phyloP scores from a whole-genome alignment of 2,329 filamentous ascomycete genomes.

The Verruconis gallopava region DNA sequence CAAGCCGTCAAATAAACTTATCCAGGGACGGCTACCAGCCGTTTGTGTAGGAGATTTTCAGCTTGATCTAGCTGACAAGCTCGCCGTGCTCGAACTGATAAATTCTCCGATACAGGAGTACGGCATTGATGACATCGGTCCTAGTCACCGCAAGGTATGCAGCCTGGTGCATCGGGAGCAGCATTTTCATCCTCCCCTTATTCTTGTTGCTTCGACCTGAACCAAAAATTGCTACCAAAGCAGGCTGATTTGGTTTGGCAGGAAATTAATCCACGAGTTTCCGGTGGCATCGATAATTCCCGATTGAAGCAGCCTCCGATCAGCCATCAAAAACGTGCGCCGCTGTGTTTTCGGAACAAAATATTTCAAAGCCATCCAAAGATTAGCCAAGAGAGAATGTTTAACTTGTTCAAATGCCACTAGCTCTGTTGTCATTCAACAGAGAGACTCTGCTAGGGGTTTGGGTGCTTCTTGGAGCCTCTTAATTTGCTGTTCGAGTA shows the following conservation, averaged over 20 bases:
- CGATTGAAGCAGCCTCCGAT: background rate
- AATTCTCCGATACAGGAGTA: background rate
- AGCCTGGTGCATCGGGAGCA: no score
- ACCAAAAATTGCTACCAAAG: no score
- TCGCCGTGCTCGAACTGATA: background rate
- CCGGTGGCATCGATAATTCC: background rate
- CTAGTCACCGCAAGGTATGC: background rate
- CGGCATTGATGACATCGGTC: background rate
- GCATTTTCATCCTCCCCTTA: no score
- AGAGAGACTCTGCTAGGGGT: background rate
- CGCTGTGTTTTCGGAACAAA: no score
- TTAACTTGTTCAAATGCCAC: background rate
- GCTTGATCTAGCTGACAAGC: no score
- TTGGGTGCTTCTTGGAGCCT: background rate
- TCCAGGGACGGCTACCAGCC: background rate
- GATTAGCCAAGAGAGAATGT: no score
- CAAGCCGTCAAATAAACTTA: background rate
- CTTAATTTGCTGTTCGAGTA: background rate
- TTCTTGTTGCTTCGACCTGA: no score
- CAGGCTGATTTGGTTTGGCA: no score
- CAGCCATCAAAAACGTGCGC: no score
- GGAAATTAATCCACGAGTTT: background rate
- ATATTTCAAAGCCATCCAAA: no score
- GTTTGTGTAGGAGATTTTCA: background rate
- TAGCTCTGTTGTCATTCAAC: background rate